Evolutionary conservation across 164 flowering plant species (phyloP), one percentile per base, ranked within the genome.

Genomic region (Sedum album): DNA sequence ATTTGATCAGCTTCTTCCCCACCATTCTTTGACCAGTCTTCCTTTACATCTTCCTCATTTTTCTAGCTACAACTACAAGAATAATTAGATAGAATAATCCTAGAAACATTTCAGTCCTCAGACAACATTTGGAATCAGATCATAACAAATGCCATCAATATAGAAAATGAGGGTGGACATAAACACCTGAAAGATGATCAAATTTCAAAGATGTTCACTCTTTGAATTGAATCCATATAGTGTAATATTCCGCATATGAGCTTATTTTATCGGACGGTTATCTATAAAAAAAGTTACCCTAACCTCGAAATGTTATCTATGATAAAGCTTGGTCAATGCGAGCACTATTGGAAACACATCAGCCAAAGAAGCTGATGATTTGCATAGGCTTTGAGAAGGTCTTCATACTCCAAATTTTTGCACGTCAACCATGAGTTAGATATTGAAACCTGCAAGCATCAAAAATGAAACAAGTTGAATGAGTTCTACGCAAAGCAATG

Each of bases 21-120:
- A 51, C 48, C 57, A n/a, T 51, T 51, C 26, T 51, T 51, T 51
- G 57, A 51, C 57, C 57, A 51, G 57, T 51, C 57, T 51, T 51
- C 25, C 57, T 51, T 51, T 44, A 44, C 48, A 44, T 51, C 5
- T 23, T 6, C 57, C 57, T n/a, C 57, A 1, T 44, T 11, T 44
- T 15, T 44, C 48, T 15, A 0, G 0, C 2, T 14, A 11, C 17
- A 39, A 39, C 48, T 13, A 44, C 18, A 44, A 44, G 48, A 44
- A 44, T 13, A 44, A 44, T 14, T 13, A 44, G 48, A 11, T 11
- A 44, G 17, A 44, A 44, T 44, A 44, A 11, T 13, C 48, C 1
- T 44, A 39, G 8, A 39, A 10, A 39, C 13, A 39, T 8, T 39
- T 39, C 13, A 39, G 42, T 39, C 42, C 13, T 39, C 42, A 39